Percentiles rank a stretch among this genome's conserved stretches.
phyloP scores from a whole-genome alignment of 176 grass and related monocot genomes.

The Stipa capillata region DNA sequence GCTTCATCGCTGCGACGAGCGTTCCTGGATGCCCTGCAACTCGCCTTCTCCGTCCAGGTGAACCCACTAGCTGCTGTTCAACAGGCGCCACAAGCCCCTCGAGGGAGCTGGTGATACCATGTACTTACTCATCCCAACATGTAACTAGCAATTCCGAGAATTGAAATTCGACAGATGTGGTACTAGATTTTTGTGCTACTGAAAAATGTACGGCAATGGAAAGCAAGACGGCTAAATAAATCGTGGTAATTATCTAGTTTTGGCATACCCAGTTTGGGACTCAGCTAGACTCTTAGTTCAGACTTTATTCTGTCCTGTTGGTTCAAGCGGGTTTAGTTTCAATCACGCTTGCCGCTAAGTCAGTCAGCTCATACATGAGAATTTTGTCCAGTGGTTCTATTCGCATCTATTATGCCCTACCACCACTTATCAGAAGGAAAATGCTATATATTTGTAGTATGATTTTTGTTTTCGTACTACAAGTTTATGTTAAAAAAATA shows the following conservation, averaged over 20 bases:
- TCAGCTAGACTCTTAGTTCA: neutral
- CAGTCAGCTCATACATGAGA: neutral
- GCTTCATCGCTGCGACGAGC: slow-evolving; percentile 44
- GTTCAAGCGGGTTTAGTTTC: neutral
- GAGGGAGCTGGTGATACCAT: slow-evolving; percentile 42
- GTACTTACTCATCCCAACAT: neutral
- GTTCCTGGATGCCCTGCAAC: slow-evolving; percentile 54
- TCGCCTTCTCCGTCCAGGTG: slow-evolving; percentile 86
- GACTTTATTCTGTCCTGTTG: neutral
- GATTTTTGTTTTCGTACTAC: too few species aligned
- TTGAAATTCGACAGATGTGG: too few species aligned
- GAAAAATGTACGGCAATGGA: neutral
- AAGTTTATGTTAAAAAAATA: too few species aligned
- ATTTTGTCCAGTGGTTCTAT: neutral
- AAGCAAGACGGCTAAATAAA: neutral
- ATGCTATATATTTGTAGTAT: too few species aligned
- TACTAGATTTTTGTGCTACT: neutral
- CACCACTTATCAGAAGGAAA: too few species aligned
- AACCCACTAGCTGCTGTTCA: slow-evolving; percentile 88
- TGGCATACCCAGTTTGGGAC: neutral
- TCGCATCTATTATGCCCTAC: neutral
- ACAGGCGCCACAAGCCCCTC: slow-evolving; percentile 50
- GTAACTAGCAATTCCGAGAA: neutral
- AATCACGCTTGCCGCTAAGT: neutral
- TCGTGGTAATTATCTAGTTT: neutral